A percentile compares a stretch with the other conserved stretches of the same genome.
phyloP scores from a whole-genome alignment of 2,329 filamentous ascomycete species.

The Zasmidium citrigriseum region DNA sequence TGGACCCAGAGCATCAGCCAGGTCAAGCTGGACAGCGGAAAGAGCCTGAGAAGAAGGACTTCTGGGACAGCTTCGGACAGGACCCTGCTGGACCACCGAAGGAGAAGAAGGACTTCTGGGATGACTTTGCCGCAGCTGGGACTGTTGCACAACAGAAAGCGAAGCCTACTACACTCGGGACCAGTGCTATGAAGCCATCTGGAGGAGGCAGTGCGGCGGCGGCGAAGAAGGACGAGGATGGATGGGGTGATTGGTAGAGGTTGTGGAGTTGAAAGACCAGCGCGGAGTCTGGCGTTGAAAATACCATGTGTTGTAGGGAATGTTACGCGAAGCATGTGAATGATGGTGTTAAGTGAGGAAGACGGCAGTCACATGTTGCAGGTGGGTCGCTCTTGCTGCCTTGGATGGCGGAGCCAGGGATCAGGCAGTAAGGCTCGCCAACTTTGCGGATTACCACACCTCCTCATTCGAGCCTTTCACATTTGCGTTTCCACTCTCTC shows the following conservation, averaged over 20 bases:
- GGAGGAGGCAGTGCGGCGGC: slow-evolving; percentile 25
- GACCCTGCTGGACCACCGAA: slow-evolving; percentile 53
- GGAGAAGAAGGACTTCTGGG: slow-evolving; percentile 58
- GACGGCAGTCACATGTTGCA: too few species aligned
- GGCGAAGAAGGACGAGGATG: slow-evolving; percentile 55
- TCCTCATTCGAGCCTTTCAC: not conserved
- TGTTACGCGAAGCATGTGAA: not conserved
- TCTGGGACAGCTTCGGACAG: slow-evolving; percentile 89
- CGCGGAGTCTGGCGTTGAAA: slow-evolving; percentile 22
- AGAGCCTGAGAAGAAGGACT: slow-evolving; percentile 72
- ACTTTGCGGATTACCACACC: not conserved
- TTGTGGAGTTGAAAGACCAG: slow-evolving; percentile 7
- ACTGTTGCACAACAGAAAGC: slow-evolving; percentile 33
- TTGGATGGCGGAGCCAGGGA: not conserved
- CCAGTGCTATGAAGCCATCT: slow-evolving; percentile 62
- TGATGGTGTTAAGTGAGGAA: not conserved
- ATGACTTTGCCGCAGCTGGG: slow-evolving; percentile 45
- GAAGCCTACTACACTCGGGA: slow-evolving; percentile 58
- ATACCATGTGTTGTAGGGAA: too few species aligned
- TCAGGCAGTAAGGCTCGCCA: not conserved
- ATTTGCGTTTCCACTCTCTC: not conserved
- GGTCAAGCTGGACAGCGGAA: slow-evolving; percentile 8
- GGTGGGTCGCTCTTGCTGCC: not conserved
- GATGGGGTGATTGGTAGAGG: slow-evolving; percentile 56
- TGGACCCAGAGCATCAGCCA: slow-evolving; percentile 57